Percentiles rank a stretch among this genome's conserved stretches.
phyloP scores from a whole-genome alignment of 768 basidiomycete species.

The Pleurotus sapidus region DNA sequence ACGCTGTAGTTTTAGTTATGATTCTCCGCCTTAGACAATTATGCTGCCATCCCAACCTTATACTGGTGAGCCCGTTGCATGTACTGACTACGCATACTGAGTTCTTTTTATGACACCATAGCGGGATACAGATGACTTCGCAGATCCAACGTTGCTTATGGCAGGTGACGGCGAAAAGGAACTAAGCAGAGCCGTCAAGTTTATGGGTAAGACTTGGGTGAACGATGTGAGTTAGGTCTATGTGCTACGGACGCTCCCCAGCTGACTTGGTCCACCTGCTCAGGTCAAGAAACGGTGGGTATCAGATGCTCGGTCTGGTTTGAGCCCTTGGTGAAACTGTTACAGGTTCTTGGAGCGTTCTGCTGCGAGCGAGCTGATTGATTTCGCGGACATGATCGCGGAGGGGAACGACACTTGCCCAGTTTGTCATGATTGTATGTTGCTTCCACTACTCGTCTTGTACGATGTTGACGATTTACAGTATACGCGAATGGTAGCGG shows the following conservation, averaged over 20 bases:
- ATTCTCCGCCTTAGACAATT: conserved; percentile 75
- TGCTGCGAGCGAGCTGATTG: conserved; percentile 36
- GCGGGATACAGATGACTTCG: conserved; percentile 41
- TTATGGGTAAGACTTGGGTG: conserved; percentile 40
- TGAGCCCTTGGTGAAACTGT: not conserved
- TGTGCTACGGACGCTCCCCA: not conserved
- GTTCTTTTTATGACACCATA: conserved; percentile 12
- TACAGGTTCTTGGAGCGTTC: conserved; percentile 47
- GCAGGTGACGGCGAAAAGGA: conserved; percentile 51
- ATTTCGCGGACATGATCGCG: conserved; percentile 46
- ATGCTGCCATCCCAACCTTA: conserved; percentile 70
- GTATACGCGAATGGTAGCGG: conserved; percentile 51
- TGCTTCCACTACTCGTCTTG: not conserved
- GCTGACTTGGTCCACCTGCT: not conserved
- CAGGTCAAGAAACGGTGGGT: conserved; percentile 35
- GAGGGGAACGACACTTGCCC: conserved; percentile 50
- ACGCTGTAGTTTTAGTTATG: conserved; percentile 44
- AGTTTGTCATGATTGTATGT: conserved; percentile 63
- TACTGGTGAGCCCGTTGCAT: conserved; percentile 41
- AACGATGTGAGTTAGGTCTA: conserved; percentile 24
- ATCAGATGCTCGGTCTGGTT: not conserved
- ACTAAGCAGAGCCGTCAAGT: conserved; percentile 53
- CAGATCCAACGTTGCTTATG: conserved; percentile 49
- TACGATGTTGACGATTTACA: conserved; percentile 12
- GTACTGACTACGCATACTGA: no score